Conservation (phyloP, 352 stramenopile species). For the Pythium pyrilobum region DNA sequence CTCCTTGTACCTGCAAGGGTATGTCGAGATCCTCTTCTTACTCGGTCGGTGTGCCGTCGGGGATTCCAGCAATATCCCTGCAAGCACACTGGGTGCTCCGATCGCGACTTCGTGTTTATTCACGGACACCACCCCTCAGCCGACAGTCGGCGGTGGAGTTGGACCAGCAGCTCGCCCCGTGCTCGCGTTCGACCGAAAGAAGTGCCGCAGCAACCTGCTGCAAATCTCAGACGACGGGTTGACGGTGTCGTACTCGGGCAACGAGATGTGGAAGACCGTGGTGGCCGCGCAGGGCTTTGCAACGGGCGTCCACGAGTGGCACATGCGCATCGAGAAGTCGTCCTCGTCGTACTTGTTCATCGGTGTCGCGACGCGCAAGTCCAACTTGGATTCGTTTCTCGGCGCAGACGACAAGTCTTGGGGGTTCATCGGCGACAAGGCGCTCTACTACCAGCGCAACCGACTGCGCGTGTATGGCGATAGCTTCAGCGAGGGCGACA, state of each 20-base stretch:
- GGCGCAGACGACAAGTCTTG: slow-evolving; percentile 96
- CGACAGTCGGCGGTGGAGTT: background rate
- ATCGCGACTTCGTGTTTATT: slow-evolving; percentile 16
- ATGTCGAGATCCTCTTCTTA: slow-evolving; percentile 44
- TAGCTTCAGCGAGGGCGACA: slow-evolving; percentile 80
- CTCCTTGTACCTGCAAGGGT: slow-evolving; percentile 65
- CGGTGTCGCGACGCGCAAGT: slow-evolving; percentile 89
- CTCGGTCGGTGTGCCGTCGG: background rate
- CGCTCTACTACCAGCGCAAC: slow-evolving; percentile 97
- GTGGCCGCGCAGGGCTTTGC: slow-evolving; percentile 64
- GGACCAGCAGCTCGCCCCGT: background rate
- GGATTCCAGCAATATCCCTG: background rate
- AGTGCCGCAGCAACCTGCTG: slow-evolving; percentile 57
- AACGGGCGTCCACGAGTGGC: slow-evolving; percentile 75
- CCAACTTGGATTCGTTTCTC: slow-evolving; percentile 95
- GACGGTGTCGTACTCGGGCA: slow-evolving; percentile 63
- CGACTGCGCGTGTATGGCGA: slow-evolving; percentile 89
- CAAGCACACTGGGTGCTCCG: background rate
- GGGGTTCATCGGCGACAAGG: slow-evolving; percentile 98
- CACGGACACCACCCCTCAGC: background rate
- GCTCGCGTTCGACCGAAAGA: slow-evolving; percentile 51
- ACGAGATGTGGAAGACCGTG: slow-evolving; percentile 90
- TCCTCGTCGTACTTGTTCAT: slow-evolving; percentile 96
- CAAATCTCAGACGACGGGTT: slow-evolving; percentile 58
- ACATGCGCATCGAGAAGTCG: slow-evolving; percentile 93